Base-by-base conservation (phyloP, 441 rosid species). In the Adansonia grandidieri region DNA sequence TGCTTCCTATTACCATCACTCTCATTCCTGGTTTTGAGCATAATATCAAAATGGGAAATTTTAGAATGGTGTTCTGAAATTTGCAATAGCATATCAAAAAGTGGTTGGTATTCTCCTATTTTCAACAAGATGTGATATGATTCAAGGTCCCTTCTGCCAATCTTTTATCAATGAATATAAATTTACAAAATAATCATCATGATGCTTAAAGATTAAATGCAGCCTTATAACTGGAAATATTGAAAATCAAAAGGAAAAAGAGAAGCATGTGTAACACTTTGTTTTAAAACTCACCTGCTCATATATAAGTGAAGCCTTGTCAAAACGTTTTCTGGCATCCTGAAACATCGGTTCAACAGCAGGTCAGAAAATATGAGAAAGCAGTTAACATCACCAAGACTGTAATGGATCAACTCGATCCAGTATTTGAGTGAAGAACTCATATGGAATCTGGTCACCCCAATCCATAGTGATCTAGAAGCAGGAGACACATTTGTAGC, bases 311-410 rank as follows among this genome's bases (percentile, higher is more conserved):
- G 97, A 90, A 79, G 98, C 95, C 89, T 95, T 95, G 89, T 97
- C 99, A 89, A 97, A 97, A 63, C 90, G 88, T 86, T 92, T 95
- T 81, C 98, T 88, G 62, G 97, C 98, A 92, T 97, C 98, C 98
- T 97, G 93, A 83, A 79, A 75, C 54, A 73, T 3, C 44, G 19
- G 32, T 57, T 42, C 4, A 42, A 58, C 53, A 73, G 3, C 20
- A 42, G 20, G 56, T 73, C 4, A 73, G 53, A 73, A 37, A 37
- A 57, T 42, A 57, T 57, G 37, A 54, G 65, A 73, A 57, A 1
- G 9, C 37, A 42, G n/a, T 57, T 40, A 40, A 72, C 17, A 37
- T 72, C 75, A 71, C 48, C 50, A 54, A 54, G 75, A 72, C 50
- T 1, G 9, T 20, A n/a, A 68, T 32, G n/a, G 6, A 37, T 28